Conservation (phyloP, 2,329 filamentous ascomycete species). For the Paecilomyces dactylethromorphus region DNA sequence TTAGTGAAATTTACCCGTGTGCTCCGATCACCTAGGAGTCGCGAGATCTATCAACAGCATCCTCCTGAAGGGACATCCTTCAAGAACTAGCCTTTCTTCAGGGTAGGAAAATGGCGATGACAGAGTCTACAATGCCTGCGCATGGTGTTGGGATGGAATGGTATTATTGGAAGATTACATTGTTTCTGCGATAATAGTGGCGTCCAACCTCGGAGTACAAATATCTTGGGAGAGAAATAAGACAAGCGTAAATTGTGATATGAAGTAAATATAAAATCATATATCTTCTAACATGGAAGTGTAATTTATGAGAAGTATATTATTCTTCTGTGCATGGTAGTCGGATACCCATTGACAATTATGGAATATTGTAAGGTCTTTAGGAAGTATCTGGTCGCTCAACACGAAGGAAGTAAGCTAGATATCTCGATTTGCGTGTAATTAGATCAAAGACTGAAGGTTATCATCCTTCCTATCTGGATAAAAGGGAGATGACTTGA, state of each 20-base stretch:
- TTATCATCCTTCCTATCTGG: neutral
- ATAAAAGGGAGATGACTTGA: neutral
- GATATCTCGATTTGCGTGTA: neutral
- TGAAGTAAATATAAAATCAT: neutral
- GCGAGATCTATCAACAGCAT: conserved; percentile 42
- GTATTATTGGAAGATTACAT: conserved; percentile 57
- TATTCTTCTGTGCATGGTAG: neutral
- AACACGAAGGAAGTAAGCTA: neutral
- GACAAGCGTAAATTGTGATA: too few relatives aligned
- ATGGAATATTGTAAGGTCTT: neutral
- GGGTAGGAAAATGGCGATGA: conserved; percentile 51
- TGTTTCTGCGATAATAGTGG: conserved; percentile 52
- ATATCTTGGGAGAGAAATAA: conserved; percentile 22
- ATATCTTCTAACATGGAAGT: neutral
- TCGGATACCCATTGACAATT: neutral
- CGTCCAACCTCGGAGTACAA: conserved; percentile 46
- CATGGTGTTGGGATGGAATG: conserved; percentile 62
- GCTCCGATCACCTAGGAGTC: conserved; percentile 45
- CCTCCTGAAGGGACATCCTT: conserved; percentile 20
- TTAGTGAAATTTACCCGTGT: conserved; percentile 48
- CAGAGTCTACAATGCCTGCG: conserved; percentile 50
- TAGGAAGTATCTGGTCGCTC: neutral
- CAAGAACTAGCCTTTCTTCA: neutral
- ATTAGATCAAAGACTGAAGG: neutral
- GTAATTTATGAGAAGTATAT: neutral